Base-by-base conservation (phyloP, 805 yeast species). In the Metschnikowia borealis region DNA sequence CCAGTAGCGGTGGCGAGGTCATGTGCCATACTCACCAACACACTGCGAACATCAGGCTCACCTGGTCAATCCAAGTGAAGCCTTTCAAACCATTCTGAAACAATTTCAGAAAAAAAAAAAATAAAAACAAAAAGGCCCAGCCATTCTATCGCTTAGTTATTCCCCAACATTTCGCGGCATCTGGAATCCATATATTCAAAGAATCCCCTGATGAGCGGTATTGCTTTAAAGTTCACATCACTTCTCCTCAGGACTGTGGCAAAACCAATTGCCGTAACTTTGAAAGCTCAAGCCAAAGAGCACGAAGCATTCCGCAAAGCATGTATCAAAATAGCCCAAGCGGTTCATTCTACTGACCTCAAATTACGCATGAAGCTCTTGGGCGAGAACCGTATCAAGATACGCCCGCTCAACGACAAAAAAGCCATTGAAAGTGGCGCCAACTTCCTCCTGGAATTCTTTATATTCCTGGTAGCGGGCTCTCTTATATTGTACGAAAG, bases 341-440 rank as follows among this genome's bases (percentile, higher is more conserved):
- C 75, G 20, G 64, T 88, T 26, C 95, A 89, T 60, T 73, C 73
- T 39, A 71, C 86, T 5, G 96, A 89, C 60, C 73, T 82, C 45
- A 69, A 68, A 32, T 67, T 89, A 51, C 77, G 91, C 46, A 75
- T 80, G 78, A 73, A 78, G 36, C 71, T 87, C 39, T 62, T 82
- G 53, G 86, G 87, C 17, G 80, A 77, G 49, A 69, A 69, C 49
- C 70, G 75, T 31, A 65, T 78, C 44, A 79, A 78, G 58, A 78
- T 88, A 7, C 77, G 95, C 44, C 96, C 96, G 0, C 75, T 89
- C 63, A 88, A 87, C 63, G 96, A 88, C 57, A 80, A 82, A 11
- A 84, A 82, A 60, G 96, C 96, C 35, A 79, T 89, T 39, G 94
- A 89, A 51, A 81, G 77, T 51, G 96, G 96, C 1, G 94, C 96